Evolutionary conservation across 2,329 filamentous ascomycete species (phyloP).

Genomic region (Diplodia intermedia): DNA sequence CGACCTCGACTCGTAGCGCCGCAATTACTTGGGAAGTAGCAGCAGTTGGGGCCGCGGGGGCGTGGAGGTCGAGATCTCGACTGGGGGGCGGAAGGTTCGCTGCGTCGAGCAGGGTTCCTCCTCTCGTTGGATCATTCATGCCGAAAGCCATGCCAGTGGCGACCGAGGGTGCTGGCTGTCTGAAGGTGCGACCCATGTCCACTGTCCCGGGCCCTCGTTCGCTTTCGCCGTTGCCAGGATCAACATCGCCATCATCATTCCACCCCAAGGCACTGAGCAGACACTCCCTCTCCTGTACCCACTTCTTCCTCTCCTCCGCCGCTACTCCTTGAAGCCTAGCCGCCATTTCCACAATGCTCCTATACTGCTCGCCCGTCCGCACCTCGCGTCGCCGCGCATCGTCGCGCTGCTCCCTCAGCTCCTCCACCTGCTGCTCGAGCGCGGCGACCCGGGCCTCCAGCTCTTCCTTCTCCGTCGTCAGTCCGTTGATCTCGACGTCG

Average conservation of each 20-base stretch:
- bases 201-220: constrained; percentile 7
- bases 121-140: not conserved
- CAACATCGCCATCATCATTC: constrained; percentile 43
- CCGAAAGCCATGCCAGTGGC: not conserved
- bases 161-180: constrained; percentile 3
- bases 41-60: not conserved
- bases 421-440: constrained; percentile 59
- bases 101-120: not conserved
- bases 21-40: constrained; percentile 40
- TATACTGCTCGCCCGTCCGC: constrained; percentile 57
- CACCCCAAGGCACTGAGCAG: constrained; percentile 47
- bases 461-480: constrained; percentile 59
- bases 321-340: constrained; percentile 53
- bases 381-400: constrained; percentile 52
- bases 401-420: constrained; percentile 57
- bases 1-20: constrained; percentile 44
- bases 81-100: not conserved
- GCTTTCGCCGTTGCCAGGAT: constrained; percentile 25
- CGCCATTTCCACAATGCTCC: constrained; percentile 60
- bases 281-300: constrained; percentile 49
- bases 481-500: constrained; percentile 54
- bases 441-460: constrained; percentile 55
- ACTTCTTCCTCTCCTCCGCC: constrained; percentile 52
- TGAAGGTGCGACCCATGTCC: not conserved
- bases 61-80: constrained; percentile 4